Evolutionary conservation across 1,284 basidiomycete species (phyloP), one percentile per base, ranked within the genome.

Genomic region (Ganoderma sp.): DNA sequence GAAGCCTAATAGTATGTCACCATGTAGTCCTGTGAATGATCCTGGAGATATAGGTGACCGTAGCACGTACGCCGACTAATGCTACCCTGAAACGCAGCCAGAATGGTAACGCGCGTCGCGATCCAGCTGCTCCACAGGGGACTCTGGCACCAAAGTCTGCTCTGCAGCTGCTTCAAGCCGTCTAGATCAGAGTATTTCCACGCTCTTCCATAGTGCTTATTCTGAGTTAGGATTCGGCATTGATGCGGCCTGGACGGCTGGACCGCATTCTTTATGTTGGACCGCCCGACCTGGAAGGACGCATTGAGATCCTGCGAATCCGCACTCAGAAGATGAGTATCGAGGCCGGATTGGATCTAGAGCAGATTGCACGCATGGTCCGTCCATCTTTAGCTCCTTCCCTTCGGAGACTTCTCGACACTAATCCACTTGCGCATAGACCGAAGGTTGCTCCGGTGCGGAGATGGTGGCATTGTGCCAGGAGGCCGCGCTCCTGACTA

Each of bases 261-360:
- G 98, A 99, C 79, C 88, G 96, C 28, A 94, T 99, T 61, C 81
- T 99, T 7, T 99, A 96, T 78, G 95, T 99, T 59, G 96, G 96
- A 0, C 96, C 96, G 9, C 98, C 98, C 0, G 92, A 98, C 78
- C 79, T 87, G 32, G 79, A 81, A 28, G 95, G 93, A 0, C 84
- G 98, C 10, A 86, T 89, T 71, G 95, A 98, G 66, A 98, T 99
- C 69, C 84, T 99, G 66, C 83, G 81, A 56, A 94, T 99, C 68
- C 87, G 91, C 39, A 90, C 91, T 67, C 81, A 78, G 28, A 88
- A 85, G 63, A 99, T 99, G 98, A 88, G 90, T 12, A 85, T 97
- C 0, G 90, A 90, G 63, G 83, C 87, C 0, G 86, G 84, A 3
- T 81, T 97, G 0, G 86, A 97, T 72, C 73, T 96, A 17, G 80